A percentile compares a stretch with the other conserved stretches of the same genome.
phyloP scores from a whole-genome alignment of 2,329 filamentous ascomycete genomes.

The Calonectria pseudoreteaudii region DNA sequence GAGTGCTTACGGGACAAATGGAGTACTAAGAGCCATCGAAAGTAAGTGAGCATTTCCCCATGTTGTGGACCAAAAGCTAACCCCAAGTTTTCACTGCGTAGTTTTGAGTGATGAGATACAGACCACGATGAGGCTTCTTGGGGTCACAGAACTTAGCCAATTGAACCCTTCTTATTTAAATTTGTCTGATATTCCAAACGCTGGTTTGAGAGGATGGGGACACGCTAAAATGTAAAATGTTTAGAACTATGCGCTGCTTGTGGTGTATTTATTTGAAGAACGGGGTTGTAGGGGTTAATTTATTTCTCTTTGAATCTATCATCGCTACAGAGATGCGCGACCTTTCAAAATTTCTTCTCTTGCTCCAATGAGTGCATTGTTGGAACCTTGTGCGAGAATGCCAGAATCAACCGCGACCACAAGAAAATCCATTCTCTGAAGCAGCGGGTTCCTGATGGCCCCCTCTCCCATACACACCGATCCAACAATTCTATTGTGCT shows the following conservation, averaged over 20 bases:
- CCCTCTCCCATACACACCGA: background rate
- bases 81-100: constrained; percentile 27
- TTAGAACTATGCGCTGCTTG: no score
- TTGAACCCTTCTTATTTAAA: background rate
- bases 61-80: background rate
- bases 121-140: constrained; percentile 34
- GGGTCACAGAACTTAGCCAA: background rate
- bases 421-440: background rate
- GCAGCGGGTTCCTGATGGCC: background rate
- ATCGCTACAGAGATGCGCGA: background rate
- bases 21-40: background rate
- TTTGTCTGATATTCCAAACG: background rate
- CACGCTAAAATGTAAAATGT: background rate
- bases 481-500: background rate
- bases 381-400: background rate
- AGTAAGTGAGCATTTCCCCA: background rate
- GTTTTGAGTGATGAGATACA: constrained; percentile 51
- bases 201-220: background rate
- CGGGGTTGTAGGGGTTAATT: background rate
- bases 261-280: background rate
- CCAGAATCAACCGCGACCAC: background rate
- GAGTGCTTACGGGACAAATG: constrained; percentile 5
- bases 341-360: background rate
- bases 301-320: no score
- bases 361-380: background rate